Evolutionary conservation across 495 filamentous ascomycete genomes (phyloP), one percentile per base, ranked within the genome.

Genomic region (Letharia columbiana): DNA sequence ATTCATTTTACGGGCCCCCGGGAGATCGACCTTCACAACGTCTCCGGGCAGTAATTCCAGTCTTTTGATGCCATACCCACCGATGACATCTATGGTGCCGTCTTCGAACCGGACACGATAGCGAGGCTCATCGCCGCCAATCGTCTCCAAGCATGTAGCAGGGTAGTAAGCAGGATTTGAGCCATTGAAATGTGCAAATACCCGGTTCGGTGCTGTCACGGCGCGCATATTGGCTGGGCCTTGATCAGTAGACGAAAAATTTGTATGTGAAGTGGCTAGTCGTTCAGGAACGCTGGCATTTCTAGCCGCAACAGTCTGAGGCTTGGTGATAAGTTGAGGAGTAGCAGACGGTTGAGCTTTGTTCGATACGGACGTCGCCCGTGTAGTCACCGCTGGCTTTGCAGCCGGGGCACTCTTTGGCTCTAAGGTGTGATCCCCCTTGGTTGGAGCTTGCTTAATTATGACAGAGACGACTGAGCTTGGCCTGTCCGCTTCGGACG

Each of bases 101-200:
- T 83, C 79, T 57, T 82, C 80, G 52, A 83, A 83, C 50, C 78
- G 77, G 23, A 84, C 76, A 20, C 74, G 66, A 60, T 77, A 82
- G 23, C 77, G 78, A 47, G 71, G 68, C 45, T 77, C 74, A 7
- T 77, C 72, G 11, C 76, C 77, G 59, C 75, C 70, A 11, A 79
- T 74, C 9, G 75, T 73, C 2, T 79, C 79, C 49, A 80, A 73
- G 64, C 80, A 84, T 23, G 77, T 82, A 28, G 77, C 82, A 41
- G 82, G 81, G 61, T 80, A 81, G 64, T 79, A 84, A 35, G 77
- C 79, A 44, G 77, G 73, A 67, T 77, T 79, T 20, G 73, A 73
- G 42, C 81, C 82, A 67, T 74, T 80, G 78, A 82, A 84, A 45
- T 77, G 72, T 18, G 82, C 79, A 65, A 84, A 71, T 0, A 83